phyloP scores from a whole-genome alignment of 495 filamentous ascomycete genomes.

The Penicillium samsonianum region DNA sequence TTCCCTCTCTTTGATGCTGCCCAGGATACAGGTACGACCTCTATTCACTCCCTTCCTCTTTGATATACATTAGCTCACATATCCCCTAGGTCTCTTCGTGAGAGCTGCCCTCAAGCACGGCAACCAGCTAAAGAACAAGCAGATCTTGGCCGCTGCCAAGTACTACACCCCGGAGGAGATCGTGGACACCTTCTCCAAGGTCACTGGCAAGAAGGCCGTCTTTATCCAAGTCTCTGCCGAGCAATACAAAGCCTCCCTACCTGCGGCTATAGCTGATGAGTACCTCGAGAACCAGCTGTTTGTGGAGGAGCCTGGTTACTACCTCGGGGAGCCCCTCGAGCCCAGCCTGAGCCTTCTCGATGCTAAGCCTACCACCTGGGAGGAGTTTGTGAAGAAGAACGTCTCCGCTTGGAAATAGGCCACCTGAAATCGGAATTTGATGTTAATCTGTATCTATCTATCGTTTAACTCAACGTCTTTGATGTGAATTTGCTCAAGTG shows the following conservation, averaged over 20 bases:
- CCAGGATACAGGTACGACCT: constrained; percentile 51
- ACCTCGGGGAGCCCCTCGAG: constrained; percentile 38
- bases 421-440: background rate
- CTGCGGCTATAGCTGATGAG: constrained; percentile 46
- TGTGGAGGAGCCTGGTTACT: constrained; percentile 54
- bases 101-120: constrained; percentile 43
- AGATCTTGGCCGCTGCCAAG: constrained; percentile 43
- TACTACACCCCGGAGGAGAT: constrained; percentile 52
- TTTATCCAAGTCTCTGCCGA: constrained; percentile 49
- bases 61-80: background rate
- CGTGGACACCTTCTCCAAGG: constrained; percentile 48
- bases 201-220: constrained; percentile 49
- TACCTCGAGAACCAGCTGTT: constrained; percentile 55
- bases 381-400: constrained; percentile 22
- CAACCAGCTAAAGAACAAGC: constrained; percentile 27
- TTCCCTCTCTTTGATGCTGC: constrained; percentile 56
- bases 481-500: too few species aligned
- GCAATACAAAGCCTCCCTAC: constrained; percentile 42
- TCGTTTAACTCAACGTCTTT: too few species aligned
- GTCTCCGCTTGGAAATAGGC: constrained; percentile 12
- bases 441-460: background rate
- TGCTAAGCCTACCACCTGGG: constrained; percentile 16
- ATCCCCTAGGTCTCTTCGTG: constrained; percentile 44
- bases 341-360: constrained; percentile 22
- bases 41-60: background rate